Percentiles rank a stretch among this genome's conserved stretches.
phyloP scores from a whole-genome alignment of 2,329 filamentous ascomycete genomes.

The Apiospora malaysiana region DNA sequence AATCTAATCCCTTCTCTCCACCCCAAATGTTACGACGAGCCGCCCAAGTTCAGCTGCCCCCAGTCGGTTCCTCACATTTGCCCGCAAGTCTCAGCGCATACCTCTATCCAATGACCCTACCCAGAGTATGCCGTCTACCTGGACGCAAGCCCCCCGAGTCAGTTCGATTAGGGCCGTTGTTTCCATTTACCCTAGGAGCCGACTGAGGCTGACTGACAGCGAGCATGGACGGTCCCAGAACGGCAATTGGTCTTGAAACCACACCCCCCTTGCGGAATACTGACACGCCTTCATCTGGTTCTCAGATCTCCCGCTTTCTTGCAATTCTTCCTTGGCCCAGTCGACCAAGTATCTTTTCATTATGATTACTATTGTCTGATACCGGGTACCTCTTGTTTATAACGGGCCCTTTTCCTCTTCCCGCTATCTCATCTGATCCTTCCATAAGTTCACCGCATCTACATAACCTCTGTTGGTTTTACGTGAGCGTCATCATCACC shows the following conservation, averaged over 20 bases:
- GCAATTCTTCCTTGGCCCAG: not conserved
- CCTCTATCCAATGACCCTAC: not conserved
- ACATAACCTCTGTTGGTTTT: not conserved
- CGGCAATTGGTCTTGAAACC: not conserved
- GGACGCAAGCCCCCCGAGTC: not conserved
- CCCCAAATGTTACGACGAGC: constrained; percentile 7
- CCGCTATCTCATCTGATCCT: constrained; percentile 7
- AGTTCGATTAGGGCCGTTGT: constrained; percentile 1
- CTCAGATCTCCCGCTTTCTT: not conserved
- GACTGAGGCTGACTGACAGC: constrained; percentile 7
- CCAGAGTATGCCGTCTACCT: not conserved
- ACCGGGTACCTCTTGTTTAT: constrained; percentile 5
- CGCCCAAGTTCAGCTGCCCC: constrained; percentile 5
- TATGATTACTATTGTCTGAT: not conserved
- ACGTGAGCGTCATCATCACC: constrained; percentile 9
- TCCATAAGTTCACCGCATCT: not conserved
- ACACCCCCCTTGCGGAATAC: not conserved
- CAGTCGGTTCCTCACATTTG: constrained; percentile 5
- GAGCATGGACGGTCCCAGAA: not conserved
- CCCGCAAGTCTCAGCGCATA: constrained; percentile 1
- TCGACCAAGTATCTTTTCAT: constrained; percentile 7
- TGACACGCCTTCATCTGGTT: not conserved
- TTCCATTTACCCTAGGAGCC: not conserved
- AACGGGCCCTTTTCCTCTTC: not conserved
- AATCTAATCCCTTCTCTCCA: not conserved